These are phyloP conservation scores for Pichia ethanolica DNA, from an alignment of 805 yeast species.

Conservation along the genomic window DNA sequence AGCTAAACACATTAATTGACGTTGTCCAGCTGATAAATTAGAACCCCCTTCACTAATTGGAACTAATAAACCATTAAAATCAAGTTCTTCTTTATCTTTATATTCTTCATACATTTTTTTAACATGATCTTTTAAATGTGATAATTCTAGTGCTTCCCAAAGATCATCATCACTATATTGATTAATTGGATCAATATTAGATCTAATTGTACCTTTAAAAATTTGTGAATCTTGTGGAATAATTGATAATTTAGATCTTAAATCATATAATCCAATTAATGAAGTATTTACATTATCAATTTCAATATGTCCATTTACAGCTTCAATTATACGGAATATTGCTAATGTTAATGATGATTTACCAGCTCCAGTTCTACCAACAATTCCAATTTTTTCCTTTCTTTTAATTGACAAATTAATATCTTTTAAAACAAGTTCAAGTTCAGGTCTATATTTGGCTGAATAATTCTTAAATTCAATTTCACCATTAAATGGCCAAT, in stretches of 20 bases:
- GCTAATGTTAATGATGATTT: slow-evolving; percentile 82
- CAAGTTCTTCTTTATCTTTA: slow-evolving; percentile 34
- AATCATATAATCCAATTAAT: slow-evolving; percentile 64
- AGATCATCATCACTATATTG: slow-evolving; percentile 63
- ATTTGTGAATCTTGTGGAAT: slow-evolving; percentile 95
- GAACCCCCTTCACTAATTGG: slow-evolving; percentile 33
- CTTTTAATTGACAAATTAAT: slow-evolving; percentile 59
- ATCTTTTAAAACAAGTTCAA: slow-evolving; percentile 70
- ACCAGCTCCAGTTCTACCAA: slow-evolving; percentile 97
- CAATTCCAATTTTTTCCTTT: slow-evolving; percentile 86
- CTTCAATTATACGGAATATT: slow-evolving; percentile 76
- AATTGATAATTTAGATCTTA: slow-evolving; percentile 70
- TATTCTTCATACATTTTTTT: slow-evolving; percentile 40
- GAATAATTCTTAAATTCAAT: slow-evolving; percentile 65
- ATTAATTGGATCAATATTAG: slow-evolving; percentile 78
- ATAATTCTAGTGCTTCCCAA: slow-evolving; percentile 73
- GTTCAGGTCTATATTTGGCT: slow-evolving; percentile 75
- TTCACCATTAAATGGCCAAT: slow-evolving; percentile 72
- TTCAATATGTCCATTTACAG: slow-evolving; percentile 50
- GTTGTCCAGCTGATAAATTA: slow-evolving; percentile 84
- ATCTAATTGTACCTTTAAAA: slow-evolving; percentile 78
- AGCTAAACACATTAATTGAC: slow-evolving; percentile 78
- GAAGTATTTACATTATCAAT: slow-evolving; percentile 67
- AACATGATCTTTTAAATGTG: slow-evolving; percentile 69
- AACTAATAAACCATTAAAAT: slow-evolving; percentile 21